Conservation (phyloP, 1,284 basidiomycete species). For the Ustilago esculenta region DNA sequence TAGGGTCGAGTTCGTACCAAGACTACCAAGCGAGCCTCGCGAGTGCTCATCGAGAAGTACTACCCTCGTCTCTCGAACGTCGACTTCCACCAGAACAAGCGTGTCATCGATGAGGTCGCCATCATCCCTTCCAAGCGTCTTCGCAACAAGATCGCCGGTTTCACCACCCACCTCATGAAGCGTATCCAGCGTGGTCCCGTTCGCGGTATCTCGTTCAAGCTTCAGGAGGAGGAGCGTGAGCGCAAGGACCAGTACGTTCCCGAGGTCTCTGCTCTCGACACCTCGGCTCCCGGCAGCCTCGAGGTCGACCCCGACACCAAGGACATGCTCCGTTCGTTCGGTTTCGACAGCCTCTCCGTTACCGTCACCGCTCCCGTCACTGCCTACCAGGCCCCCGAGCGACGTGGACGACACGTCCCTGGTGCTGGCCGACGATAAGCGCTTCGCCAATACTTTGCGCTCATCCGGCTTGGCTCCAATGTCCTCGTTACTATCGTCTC, state of each 20-base stretch:
- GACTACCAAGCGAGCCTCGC: constrained; percentile 99
- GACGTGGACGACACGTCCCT: constrained; percentile 64
- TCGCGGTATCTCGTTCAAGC: constrained; percentile 99
- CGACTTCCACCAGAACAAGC: constrained; percentile 86
- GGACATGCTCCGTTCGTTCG: constrained; percentile 64
- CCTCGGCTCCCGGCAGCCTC: constrained; percentile 59
- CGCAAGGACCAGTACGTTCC: constrained; percentile 75
- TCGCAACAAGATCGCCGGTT: constrained; percentile 99
- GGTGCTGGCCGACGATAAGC: constrained; percentile 66
- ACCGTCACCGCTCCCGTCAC: constrained; percentile 64
- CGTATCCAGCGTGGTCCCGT: constrained; percentile 99
- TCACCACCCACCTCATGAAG: constrained; percentile 99
- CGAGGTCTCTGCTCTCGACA: constrained; percentile 67
- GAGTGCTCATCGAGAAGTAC: constrained; percentile 99
- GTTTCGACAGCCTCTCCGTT: constrained; percentile 66
- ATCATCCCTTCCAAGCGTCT: constrained; percentile 98
- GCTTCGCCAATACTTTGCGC: constrained; percentile 13
- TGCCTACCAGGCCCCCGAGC: constrained; percentile 62
- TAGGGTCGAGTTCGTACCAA: constrained; percentile 99
- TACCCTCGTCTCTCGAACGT: constrained; percentile 68
- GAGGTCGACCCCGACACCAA: constrained; percentile 68
- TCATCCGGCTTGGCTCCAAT: constrained; percentile 6
- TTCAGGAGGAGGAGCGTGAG: constrained; percentile 99
- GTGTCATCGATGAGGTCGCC: constrained; percentile 93
- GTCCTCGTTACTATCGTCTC: background rate